A percentile compares a stretch with the other conserved stretches of the same genome.
Conservation (phyloP, 331 rosid species). For the Quercus tomentella region DNA sequence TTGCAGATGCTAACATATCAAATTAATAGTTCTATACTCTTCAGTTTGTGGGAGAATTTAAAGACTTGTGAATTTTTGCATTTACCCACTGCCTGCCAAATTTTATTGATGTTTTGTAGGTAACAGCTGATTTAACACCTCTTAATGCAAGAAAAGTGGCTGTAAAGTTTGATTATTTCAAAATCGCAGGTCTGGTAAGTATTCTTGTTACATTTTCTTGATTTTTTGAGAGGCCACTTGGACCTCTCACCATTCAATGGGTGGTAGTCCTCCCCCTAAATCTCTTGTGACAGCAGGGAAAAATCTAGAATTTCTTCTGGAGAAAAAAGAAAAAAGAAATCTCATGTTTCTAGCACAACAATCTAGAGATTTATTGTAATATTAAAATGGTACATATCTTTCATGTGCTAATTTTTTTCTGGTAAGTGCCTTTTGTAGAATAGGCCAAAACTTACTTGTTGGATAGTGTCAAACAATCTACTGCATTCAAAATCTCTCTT, state of each 20-base stretch:
- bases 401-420: too few species aligned
- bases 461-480: too few species aligned
- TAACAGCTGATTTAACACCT: conserved; percentile 83
- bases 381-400: too few species aligned
- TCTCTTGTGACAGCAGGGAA: neutral
- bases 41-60: neutral
- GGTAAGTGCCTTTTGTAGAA: too few species aligned
- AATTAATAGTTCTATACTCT: neutral
- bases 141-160: conserved; percentile 75
- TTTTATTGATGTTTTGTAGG: conserved; percentile 39
- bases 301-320: too few species aligned
- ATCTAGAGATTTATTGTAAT: too few species aligned
- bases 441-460: too few species aligned
- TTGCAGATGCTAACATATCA: neutral
- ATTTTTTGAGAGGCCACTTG: neutral
- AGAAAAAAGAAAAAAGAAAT: too few species aligned
- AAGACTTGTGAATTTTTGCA: neutral
- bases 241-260: neutral
- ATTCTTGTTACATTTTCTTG: neutral
- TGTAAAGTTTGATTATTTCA: conserved; percentile 71
- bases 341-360: too few species aligned
- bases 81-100: neutral
- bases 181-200: conserved; percentile 56
- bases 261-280: neutral
- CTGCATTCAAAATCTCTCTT: too few species aligned